phyloP scores from a whole-genome alignment of 2,329 filamentous ascomycete genomes.

The Penicillium sp. region DNA sequence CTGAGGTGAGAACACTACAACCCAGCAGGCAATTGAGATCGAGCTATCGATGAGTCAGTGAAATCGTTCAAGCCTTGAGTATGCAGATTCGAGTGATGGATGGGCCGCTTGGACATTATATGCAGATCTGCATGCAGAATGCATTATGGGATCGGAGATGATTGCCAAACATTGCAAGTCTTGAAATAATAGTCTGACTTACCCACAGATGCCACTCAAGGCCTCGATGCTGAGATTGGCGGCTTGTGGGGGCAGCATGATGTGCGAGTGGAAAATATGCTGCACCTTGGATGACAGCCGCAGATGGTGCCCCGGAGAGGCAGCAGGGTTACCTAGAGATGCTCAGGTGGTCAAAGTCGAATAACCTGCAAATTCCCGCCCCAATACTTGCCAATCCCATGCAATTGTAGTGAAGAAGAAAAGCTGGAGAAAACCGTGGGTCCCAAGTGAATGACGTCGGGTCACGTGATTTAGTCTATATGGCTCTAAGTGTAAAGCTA shows the following conservation, averaged over 20 bases:
- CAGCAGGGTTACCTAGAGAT: neutral
- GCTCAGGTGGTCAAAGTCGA: neutral
- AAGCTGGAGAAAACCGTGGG: conserved; percentile 19
- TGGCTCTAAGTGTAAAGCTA: neutral
- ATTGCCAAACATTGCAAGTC: neutral
- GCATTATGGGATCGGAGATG: too few species aligned
- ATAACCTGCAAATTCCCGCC: neutral
- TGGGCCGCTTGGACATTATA: conserved; percentile 4
- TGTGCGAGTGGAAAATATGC: conserved; percentile 6
- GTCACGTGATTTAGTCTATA: conserved; percentile 21
- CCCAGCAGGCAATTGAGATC: conserved; percentile 96
- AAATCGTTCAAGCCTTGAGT: conserved; percentile 1
- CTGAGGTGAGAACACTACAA: conserved; percentile 95
- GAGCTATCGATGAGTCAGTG: conserved; percentile 58
- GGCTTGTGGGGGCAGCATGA: conserved; percentile 44
- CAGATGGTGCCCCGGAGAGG: neutral
- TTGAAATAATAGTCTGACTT: conserved; percentile 31
- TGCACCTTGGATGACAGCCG: neutral
- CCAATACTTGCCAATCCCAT: conserved; percentile 9
- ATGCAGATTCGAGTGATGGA: neutral
- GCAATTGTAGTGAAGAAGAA: conserved; percentile 16
- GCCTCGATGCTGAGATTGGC: conserved; percentile 80
- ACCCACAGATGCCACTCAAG: conserved; percentile 89
- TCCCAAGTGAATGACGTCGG: conserved; percentile 26
- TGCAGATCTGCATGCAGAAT: neutral